phyloP scores from a whole-genome alignment of 352 stramenopile species.

The Phytophthora fragariae region DNA sequence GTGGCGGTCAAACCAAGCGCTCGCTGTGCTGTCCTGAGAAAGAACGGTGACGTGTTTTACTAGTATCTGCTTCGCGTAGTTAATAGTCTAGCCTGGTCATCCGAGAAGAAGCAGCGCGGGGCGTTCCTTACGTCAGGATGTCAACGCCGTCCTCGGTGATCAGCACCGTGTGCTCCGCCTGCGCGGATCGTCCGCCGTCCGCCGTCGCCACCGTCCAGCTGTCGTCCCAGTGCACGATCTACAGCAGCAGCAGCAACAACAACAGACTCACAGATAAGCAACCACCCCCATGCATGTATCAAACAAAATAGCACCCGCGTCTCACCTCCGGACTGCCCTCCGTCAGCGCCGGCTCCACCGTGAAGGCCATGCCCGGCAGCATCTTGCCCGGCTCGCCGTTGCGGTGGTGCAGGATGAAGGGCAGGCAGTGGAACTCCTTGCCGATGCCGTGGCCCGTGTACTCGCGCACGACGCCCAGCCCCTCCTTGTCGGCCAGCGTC shows the following conservation, averaged over 20 bases:
- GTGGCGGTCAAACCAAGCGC: too few relatives aligned
- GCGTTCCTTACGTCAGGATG: slow-evolving; percentile 88
- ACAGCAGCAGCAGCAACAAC: slow-evolving; percentile 2
- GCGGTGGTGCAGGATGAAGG: slow-evolving; percentile 94
- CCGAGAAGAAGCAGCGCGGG: neutral
- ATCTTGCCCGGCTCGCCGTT: slow-evolving; percentile 87
- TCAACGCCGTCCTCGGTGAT: slow-evolving; percentile 96
- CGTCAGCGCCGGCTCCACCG: slow-evolving; percentile 98
- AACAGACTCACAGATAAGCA: neutral
- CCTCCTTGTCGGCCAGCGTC: slow-evolving; percentile 79
- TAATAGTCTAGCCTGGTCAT: slow-evolving; percentile 6
- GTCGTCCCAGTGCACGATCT: slow-evolving; percentile 95
- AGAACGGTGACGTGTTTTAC: neutral
- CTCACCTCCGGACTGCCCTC: slow-evolving; percentile 89
- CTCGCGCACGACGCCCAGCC: slow-evolving; percentile 88
- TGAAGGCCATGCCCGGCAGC: slow-evolving; percentile 97
- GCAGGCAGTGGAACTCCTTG: slow-evolving; percentile 95
- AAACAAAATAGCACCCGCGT: neutral
- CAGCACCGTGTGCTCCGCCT: slow-evolving; percentile 98
- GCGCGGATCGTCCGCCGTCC: slow-evolving; percentile 93
- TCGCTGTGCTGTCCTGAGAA: too few relatives aligned
- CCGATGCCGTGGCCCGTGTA: slow-evolving; percentile 98
- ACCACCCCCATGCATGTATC: too few relatives aligned
- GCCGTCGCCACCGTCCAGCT: slow-evolving; percentile 97
- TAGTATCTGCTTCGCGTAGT: slow-evolving; percentile 9